Base-by-base conservation (phyloP, 345 rosid species). In the Nasturtium officinale region DNA sequence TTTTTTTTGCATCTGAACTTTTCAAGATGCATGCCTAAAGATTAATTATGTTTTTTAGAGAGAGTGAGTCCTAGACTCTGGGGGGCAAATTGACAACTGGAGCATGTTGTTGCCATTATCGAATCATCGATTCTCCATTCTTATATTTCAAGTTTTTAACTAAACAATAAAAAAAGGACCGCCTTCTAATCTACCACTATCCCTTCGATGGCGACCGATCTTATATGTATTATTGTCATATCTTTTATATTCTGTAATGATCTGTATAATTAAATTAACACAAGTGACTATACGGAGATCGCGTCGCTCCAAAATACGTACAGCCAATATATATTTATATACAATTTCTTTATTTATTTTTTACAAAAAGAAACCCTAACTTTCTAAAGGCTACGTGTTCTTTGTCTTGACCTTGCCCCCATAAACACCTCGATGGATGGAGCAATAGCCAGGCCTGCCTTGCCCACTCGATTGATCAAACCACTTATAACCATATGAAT, bases 31-130 rank as follows among this genome's bases (percentile, higher is more conserved):
- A 75, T 75, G 56, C 73, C 45, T 56, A 62, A 63, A 70, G 71
- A 55, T 33, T 33, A 68, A 47, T 35, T 47, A 58, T 74, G 66
- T 26, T 12, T 26, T 50, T 0, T 17, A 11, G 47, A 23, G 6
- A 6, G 32, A 4, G 3, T 3, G 50, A 53, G 70, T 64, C 80
- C 71, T 77, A 71, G 72, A 77, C 25, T 70, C 55, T 56, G 65
- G 80, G 73, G 80, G 80, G 67, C 66, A 62, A 77, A 56, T 63
- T 77, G 80, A 70, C 72, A 71, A 71, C 76, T 69, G 61, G 76
- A 63, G 50, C 80, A 77, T 77, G 80, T 70, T 77, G 76, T 56
- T 57, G 71, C 80, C 80, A 77, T 48, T 48, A 77, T 77, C 76
- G 55, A 72, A 77, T 71, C 71, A 70, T 63, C 38, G 25, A 47